Conservation (phyloP, 2,329 filamentous ascomycete genomes). For the Ceratocystis cubensis region DNA sequence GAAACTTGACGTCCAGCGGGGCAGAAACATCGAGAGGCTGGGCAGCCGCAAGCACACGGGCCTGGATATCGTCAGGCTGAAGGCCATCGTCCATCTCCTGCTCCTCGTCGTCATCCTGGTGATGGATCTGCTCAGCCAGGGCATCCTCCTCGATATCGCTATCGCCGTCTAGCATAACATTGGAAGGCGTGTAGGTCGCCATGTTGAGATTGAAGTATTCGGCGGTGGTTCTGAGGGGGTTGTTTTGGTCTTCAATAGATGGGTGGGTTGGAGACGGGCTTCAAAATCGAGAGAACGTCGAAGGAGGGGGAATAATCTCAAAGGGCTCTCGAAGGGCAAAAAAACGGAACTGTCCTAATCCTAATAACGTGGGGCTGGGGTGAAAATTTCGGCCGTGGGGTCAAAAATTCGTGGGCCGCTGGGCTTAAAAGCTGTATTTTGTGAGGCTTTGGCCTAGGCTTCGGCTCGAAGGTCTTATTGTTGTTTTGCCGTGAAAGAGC, state of each 20-base stretch:
- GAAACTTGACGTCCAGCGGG: slow-evolving; percentile 90
- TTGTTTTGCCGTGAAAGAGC: no score
- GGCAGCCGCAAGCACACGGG: slow-evolving; percentile 78
- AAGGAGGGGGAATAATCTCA: slow-evolving; percentile 12
- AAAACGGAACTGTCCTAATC: slow-evolving; percentile 20
- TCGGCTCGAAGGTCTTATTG: background rate
- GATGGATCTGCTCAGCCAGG: slow-evolving; percentile 90
- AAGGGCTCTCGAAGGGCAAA: slow-evolving; percentile 2
- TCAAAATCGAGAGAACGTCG: slow-evolving; percentile 5
- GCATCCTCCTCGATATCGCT: slow-evolving; percentile 95
- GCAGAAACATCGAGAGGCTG: slow-evolving; percentile 94
- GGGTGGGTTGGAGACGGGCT: slow-evolving; percentile 7
- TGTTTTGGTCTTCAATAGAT: slow-evolving; percentile 5
- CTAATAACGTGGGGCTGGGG: slow-evolving; percentile 20
- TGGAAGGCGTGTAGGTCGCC: slow-evolving; percentile 18
- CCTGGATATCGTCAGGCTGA: slow-evolving; percentile 83
- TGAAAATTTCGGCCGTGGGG: slow-evolving; percentile 21
- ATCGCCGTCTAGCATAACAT: slow-evolving; percentile 43
- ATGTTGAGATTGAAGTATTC: slow-evolving; percentile 15
- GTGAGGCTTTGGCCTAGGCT: slow-evolving; percentile 7
- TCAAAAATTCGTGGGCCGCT: slow-evolving; percentile 19
- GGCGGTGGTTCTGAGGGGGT: background rate
- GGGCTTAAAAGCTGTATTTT: background rate
- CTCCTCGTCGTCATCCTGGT: slow-evolving; percentile 74
- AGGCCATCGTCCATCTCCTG: slow-evolving; percentile 38